phyloP scores from a whole-genome alignment of 306 rosid species.

The Senna tora region DNA sequence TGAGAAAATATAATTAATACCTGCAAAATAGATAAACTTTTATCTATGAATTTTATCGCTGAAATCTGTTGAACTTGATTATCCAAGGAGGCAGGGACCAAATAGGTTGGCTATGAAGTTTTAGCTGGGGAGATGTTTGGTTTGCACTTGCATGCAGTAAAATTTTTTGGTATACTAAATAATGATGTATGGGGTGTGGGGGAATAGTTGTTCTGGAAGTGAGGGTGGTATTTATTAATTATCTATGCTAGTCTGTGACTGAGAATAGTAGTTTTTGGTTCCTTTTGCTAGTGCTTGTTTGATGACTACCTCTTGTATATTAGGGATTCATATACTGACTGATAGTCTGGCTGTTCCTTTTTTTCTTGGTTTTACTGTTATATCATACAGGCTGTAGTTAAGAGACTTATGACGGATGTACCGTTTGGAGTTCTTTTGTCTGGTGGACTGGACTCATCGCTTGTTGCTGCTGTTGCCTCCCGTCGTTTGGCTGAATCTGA shows the following conservation, averaged over 20 bases:
- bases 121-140: slow-evolving; percentile 19
- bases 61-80: slow-evolving; percentile 11
- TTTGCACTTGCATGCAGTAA: slow-evolving; percentile 23
- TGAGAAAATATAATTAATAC: slow-evolving; percentile 8
- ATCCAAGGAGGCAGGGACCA: slow-evolving; percentile 5
- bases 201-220: slow-evolving; percentile 3
- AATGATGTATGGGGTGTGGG: neutral
- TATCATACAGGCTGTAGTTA: slow-evolving; percentile 76
- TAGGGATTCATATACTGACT: slow-evolving; percentile 15
- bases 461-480: slow-evolving; percentile 89
- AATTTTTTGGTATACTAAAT: neutral
- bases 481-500: slow-evolving; percentile 69
- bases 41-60: slow-evolving; percentile 7
- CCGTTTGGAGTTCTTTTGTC: slow-evolving; percentile 97
- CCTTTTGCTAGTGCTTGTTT: slow-evolving; percentile 1
- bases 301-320: slow-evolving; percentile 18
- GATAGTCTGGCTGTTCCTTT: slow-evolving; percentile 4
- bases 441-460: slow-evolving; percentile 96
- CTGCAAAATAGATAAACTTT: neutral
- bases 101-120: slow-evolving; percentile 1
- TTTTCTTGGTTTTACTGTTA: slow-evolving; percentile 33
- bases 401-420: slow-evolving; percentile 98
- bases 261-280: slow-evolving; percentile 7
- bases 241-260: slow-evolving; percentile 4
- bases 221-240: slow-evolving; percentile 4